Conservation (phyloP, 371 early-diverging fungal genomes). For the Mucor lusitanicus region DNA sequence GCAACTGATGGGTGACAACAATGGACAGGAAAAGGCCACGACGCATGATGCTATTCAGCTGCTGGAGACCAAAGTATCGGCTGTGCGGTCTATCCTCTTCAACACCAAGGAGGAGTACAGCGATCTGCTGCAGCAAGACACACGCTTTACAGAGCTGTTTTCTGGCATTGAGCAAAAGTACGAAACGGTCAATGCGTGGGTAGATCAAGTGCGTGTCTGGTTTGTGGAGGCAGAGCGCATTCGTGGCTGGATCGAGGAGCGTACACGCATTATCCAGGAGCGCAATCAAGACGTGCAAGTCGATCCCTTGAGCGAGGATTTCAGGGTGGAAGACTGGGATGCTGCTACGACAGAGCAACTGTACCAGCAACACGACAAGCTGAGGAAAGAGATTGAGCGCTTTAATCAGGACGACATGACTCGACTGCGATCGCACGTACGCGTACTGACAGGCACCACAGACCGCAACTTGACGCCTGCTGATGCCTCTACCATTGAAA, state of each 20-base stretch:
- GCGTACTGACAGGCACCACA: constrained; percentile 28
- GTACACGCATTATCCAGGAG: constrained; percentile 36
- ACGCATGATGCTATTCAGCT: constrained; percentile 37
- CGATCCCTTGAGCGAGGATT: constrained; percentile 34
- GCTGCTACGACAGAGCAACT: constrained; percentile 15
- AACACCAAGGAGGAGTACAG: constrained; percentile 32
- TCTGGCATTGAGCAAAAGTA: constrained; percentile 31
- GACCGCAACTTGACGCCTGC: constrained; percentile 41
- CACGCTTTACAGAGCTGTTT: constrained; percentile 20
- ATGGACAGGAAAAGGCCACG: constrained; percentile 24
- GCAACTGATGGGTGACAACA: constrained; percentile 32
- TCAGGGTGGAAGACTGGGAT: constrained; percentile 10
- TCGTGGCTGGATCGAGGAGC: constrained; percentile 49
- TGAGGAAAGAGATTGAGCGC: constrained; percentile 47
- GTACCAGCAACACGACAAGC: constrained; percentile 38
- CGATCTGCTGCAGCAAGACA: constrained; percentile 26
- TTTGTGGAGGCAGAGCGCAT: constrained; percentile 56
- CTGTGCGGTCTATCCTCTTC: constrained; percentile 31
- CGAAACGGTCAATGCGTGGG: constrained; percentile 43
- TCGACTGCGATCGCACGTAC: constrained; percentile 48
- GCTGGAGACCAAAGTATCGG: constrained; percentile 37
- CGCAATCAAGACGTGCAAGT: constrained; percentile 23
- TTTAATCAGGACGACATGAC: constrained; percentile 57
- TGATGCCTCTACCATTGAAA: constrained; percentile 53
- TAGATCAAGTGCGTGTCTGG: constrained; percentile 58